Base-by-base conservation (phyloP, 192 early-diverging fungal species). In the Backusella westeae region DNA sequence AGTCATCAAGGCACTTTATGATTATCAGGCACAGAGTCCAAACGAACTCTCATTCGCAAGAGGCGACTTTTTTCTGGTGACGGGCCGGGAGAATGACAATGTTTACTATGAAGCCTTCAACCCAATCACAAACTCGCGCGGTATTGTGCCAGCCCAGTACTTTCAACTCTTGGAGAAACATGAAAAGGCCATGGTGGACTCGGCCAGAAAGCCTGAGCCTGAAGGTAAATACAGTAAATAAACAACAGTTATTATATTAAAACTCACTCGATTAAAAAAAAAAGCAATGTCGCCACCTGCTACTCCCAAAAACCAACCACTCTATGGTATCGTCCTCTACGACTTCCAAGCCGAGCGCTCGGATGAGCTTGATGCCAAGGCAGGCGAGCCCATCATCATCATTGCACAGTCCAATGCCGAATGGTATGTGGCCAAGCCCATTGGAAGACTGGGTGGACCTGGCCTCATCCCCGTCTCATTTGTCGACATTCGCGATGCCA, bases 401-500 rank as follows among this genome's bases (percentile, higher is more conserved):
- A 91, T 94, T 81, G 93, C 93, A 21, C 90, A 94, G 71, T 92
- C 90, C 52, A 93, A 91, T 66, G 85, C 85, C 12, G 93, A 94
- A 81, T 94, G 93, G 93, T 88, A 91, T 78, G 91, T 94, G 34
- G 93, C 90, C 35, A 92, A 91, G 80, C 90, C 90, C 34, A 88
- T 90, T 41, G 83, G 82, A 39, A 82, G 90, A 38, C 82, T 89
- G 14, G 88, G 88, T 32, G 88, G 87, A 1, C 90, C 93, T 44
- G 93, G 92, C 15, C 81, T 94, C 65, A 92, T 94, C 75, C 93
- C 93, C 10, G 88, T 92, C 6, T 86, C 89, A 35, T 94, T 91
- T 89, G 84, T 94, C 29, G 88, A 93, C 80, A 88, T 94, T 79
- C 85, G 88, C 56, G 92, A 94, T 82, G 86, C 87, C 75, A 75